Evolutionary conservation across 495 filamentous ascomycete species (phyloP), one percentile per base, ranked within the genome.

Genomic region (Talaromyces proteolyticus): DNA sequence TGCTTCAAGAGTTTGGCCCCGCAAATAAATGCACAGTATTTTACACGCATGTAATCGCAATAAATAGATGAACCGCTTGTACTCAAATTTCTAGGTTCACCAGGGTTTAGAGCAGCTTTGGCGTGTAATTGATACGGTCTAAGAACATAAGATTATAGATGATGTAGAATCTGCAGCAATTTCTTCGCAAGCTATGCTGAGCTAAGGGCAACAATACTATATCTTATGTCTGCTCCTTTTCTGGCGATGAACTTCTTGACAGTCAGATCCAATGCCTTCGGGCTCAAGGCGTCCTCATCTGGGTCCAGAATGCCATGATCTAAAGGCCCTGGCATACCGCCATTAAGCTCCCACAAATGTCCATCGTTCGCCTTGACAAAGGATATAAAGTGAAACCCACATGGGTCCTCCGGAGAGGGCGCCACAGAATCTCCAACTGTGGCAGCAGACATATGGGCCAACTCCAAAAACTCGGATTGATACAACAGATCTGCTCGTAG

Each of bases 261-360:
- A 0, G 82, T 85, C 29, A 85, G 51, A 7, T 79, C 76, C 49
- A 90, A 55, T 3, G 85, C 87, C 55, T 62, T 68, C 51, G 82
- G 74, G 51, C 83, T 82, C 23, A 94, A 60, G 40, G 90, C 72
- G 71, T 93, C 89, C 18, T 87, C 86, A 2, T 73, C 79, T 2
- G 73, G 72, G 2, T 50, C 70, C 6, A 93, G 61, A 11, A 54
- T 53, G 1, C 89, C 89, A n/a, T 86, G 70, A 25, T 86, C 74
- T 23, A 93, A 49, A 3, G 89, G 89, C 0, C 89, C 88, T 52
- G 85, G 84, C 51, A 88, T 60, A 0, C 78, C 64, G 5, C 90
- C 89, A 72, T 94, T 88, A 44, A 95, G 69, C 71, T 94, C 90
- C 82, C 89, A 94, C 34, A 94, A 66, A 21, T 79, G 73, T 20